Percentiles rank a stretch among this genome's conserved stretches.
Evolutionary conservation across 192 early-diverging fungal species (phyloP).

Genomic region (Spinellus fusiger): DNA sequence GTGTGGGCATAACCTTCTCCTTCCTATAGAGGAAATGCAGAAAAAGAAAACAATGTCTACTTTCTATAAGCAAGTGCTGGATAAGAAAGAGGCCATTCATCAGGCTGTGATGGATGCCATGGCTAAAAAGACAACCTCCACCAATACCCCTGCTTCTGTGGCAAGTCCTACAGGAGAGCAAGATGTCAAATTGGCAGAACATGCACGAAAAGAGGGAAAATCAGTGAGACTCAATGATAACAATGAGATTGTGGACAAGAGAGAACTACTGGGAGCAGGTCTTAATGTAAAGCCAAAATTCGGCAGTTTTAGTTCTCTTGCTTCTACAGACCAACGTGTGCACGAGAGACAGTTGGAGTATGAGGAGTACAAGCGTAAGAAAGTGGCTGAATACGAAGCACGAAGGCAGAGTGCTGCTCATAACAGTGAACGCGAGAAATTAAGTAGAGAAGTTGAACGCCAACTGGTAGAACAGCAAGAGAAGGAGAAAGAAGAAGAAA

Average conservation of each 20-base stretch:
- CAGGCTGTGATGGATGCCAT: constrained; percentile 18
- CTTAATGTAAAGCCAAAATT: constrained; percentile 54
- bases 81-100: constrained; percentile 40
- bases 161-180: constrained; percentile 1
- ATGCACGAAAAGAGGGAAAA: constrained; percentile 38
- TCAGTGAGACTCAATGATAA: constrained; percentile 61
- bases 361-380: constrained; percentile 40
- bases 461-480: constrained; percentile 47
- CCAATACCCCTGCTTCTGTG: background rate
- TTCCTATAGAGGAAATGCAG: constrained; percentile 15
- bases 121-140: constrained; percentile 2
- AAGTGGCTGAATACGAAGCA: constrained; percentile 32
- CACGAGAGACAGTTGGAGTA: constrained; percentile 31
- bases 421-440: constrained; percentile 25
- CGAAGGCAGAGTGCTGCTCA: constrained; percentile 8
- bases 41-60: constrained; percentile 38
- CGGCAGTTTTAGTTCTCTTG: constrained; percentile 12
- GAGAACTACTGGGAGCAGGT: constrained; percentile 61
- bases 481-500: constrained; percentile 42
- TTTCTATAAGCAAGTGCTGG: constrained; percentile 58
- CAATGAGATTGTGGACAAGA: constrained; percentile 70
- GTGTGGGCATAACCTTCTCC: background rate
- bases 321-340: constrained; percentile 12
- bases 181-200: constrained; percentile 28
- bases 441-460: constrained; percentile 41